Evolutionary conservation across 2,329 filamentous ascomycete genomes (phyloP).

Genomic region (Ophiostoma sp.): DNA sequence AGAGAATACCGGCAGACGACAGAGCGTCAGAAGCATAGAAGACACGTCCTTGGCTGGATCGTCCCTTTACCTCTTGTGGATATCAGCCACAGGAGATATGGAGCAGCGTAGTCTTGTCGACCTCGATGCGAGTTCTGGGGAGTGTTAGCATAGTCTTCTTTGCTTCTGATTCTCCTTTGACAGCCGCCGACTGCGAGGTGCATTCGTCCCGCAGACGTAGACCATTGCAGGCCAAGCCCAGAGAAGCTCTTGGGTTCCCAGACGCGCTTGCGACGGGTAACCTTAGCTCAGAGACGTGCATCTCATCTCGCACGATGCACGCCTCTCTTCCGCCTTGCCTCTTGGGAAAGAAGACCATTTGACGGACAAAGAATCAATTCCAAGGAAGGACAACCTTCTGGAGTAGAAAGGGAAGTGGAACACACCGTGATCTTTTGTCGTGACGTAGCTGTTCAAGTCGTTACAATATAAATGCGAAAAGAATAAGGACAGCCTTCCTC

Average conservation of each 20-base stretch:
- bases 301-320: not conserved
- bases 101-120: not conserved
- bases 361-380: not conserved
- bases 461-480: not conserved
- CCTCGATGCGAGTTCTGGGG: not conserved
- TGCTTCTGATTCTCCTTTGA: not conserved
- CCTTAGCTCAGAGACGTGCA: not conserved
- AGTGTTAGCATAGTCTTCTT: not conserved
- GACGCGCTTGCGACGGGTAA: slow-evolving; percentile 6
- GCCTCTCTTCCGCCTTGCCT: not conserved
- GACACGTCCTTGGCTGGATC: not conserved
- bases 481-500: not conserved
- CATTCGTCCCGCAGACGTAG: not conserved
- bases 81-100: not conserved
- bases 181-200: not conserved
- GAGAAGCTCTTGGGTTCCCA: not conserved
- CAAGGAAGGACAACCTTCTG: not conserved
- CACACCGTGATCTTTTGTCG: not conserved
- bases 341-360: too few relatives aligned
- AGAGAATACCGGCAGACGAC: not conserved
- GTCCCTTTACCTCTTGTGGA: not conserved
- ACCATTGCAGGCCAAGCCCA: not conserved
- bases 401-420: not conserved
- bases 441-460: not conserved
- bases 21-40: not conserved